Conservation (phyloP, 2,329 filamentous ascomycete species). For the Fonsecaea multimorphosa region DNA sequence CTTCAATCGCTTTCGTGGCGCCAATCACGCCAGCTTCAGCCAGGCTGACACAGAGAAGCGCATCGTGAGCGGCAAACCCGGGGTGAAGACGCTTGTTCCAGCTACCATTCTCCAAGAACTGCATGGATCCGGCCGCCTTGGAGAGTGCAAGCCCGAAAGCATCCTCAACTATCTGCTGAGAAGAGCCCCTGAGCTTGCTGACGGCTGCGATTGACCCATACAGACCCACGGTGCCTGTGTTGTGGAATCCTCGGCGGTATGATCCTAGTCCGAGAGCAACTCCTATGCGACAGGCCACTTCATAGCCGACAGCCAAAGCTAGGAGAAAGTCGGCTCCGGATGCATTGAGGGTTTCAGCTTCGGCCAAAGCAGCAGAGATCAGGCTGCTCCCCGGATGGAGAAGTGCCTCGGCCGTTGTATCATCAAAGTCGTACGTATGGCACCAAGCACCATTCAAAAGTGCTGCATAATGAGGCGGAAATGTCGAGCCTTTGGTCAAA, state of each 20-base stretch:
- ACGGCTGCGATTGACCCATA: conserved; percentile 45
- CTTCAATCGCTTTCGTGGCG: conserved; percentile 27
- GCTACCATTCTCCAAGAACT: conserved; percentile 47
- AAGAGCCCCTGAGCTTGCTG: conserved; percentile 37
- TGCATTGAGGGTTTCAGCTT: conserved; percentile 40
- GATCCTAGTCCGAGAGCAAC: conserved; percentile 43
- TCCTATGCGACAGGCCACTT: conserved; percentile 41
- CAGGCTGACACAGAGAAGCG: conserved; percentile 44
- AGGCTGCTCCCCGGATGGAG: conserved; percentile 50
- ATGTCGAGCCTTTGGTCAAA: conserved; percentile 23
- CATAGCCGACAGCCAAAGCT: conserved; percentile 43
- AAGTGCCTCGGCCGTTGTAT: conserved; percentile 50
- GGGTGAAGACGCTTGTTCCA: conserved; percentile 49
- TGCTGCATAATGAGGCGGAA: conserved; percentile 47
- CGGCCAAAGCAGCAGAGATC: conserved; percentile 40
- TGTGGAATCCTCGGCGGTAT: conserved; percentile 47
- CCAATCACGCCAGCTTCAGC: conserved; percentile 43
- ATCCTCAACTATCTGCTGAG: conserved; percentile 38
- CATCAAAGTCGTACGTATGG: conserved; percentile 54
- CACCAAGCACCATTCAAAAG: conserved; percentile 51
- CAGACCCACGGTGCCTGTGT: conserved; percentile 44
- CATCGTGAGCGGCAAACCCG: conserved; percentile 47
- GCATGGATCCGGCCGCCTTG: conserved; percentile 47
- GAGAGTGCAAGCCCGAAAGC: conserved; percentile 46
- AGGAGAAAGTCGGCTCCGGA: conserved; percentile 25